phyloP scores from a whole-genome alignment of 116 monocot species.

The Posidonia oceanica region DNA sequence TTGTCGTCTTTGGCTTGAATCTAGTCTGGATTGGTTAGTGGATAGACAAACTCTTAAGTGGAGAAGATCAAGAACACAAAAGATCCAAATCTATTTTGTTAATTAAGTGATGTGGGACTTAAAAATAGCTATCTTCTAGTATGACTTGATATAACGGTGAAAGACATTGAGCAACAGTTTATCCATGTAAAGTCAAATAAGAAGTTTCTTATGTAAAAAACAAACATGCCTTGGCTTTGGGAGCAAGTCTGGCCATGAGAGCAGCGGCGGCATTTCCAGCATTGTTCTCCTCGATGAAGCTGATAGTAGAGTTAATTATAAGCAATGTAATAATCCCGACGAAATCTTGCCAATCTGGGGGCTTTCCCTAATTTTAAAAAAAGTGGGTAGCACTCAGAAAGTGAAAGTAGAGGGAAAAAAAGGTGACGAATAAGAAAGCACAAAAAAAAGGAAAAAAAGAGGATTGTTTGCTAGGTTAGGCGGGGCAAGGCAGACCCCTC shows the following conservation, averaged over 20 bases:
- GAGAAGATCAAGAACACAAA: too few relatives aligned
- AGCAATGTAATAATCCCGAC: conserved; percentile 91
- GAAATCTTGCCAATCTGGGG: conserved; percentile 99
- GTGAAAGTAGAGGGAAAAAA: conserved; percentile 1
- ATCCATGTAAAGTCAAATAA: too few relatives aligned
- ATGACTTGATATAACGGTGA: too few relatives aligned
- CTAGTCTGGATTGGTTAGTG: too few relatives aligned
- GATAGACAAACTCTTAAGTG: too few relatives aligned
- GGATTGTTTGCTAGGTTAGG: not conserved
- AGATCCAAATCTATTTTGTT: too few relatives aligned
- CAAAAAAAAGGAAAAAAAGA: not conserved
- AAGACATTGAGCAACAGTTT: too few relatives aligned
- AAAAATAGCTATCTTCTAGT: too few relatives aligned
- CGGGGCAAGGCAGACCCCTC: conserved; percentile 53
- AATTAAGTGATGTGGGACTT: too few relatives aligned
- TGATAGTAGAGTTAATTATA: conserved; percentile 91
- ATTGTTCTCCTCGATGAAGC: conserved; percentile 98
- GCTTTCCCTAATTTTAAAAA: conserved; percentile 65
- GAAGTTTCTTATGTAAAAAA: not conserved
- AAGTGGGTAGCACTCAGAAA: not conserved
- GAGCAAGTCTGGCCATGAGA: conserved; percentile 98
- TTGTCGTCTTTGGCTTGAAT: too few relatives aligned
- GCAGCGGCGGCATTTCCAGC: conserved; percentile 97
- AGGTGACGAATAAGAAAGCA: not conserved
- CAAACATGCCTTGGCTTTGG: conserved; percentile 74